Conservation (phyloP, 1,284 basidiomycete species). For the Ganoderma meredithae region DNA sequence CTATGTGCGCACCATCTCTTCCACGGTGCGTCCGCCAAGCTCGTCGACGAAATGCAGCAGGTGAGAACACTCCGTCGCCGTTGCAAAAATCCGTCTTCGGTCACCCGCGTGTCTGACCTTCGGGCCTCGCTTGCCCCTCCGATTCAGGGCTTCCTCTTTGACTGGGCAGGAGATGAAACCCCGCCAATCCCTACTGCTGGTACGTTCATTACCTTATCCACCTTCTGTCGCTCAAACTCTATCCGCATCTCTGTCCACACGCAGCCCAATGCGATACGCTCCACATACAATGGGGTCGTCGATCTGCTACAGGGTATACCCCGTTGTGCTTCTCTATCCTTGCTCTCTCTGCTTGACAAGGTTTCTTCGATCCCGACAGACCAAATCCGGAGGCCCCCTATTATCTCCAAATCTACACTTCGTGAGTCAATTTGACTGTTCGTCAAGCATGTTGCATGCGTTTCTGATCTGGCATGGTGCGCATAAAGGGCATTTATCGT, state of each 20-base stretch:
- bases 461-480: not conserved
- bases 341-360: constrained; percentile 13
- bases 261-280: constrained; percentile 64
- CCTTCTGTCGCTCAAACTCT: constrained; percentile 3
- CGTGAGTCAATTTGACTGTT: constrained; percentile 47
- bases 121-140: constrained; percentile 1
- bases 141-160: constrained; percentile 61
- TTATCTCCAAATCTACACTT: constrained; percentile 67
- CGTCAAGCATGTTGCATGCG: not conserved
- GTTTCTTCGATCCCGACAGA: constrained; percentile 48
- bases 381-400: constrained; percentile 64
- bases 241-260: constrained; percentile 17
- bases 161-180: constrained; percentile 52
- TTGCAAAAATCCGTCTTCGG: not conserved
- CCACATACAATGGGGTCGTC: constrained; percentile 56
- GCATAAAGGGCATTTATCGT: constrained; percentile 45
- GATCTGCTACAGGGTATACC: constrained; percentile 55
- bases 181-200: constrained; percentile 58
- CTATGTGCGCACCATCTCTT: constrained; percentile 15
- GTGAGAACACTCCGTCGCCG: constrained; percentile 12
- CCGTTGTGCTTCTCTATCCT: constrained; percentile 5
- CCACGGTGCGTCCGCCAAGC: constrained; percentile 9
- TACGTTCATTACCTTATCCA: constrained; percentile 35
- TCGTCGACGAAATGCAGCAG: constrained; percentile 21
- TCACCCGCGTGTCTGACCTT: constrained; percentile 5